Percentiles rank a stretch among this genome's conserved stretches.
Evolutionary conservation across 228 moss, liverwort and hornwort genomes (phyloP).

Genomic region (Sphagnum fallax): DNA sequence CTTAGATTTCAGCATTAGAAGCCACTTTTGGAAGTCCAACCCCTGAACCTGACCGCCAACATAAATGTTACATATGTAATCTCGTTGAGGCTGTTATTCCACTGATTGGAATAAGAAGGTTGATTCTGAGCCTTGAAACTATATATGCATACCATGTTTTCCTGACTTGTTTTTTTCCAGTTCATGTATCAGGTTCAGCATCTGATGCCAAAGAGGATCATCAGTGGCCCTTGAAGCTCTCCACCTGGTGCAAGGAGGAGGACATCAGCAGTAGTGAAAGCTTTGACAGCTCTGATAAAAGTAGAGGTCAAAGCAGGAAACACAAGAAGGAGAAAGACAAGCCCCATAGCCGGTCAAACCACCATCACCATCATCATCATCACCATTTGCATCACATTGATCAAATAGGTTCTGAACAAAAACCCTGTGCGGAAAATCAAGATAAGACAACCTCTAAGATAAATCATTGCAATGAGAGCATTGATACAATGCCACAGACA

Average conservation of each 20-base stretch:
- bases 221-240: constrained; percentile 7
- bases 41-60: too few relatives aligned
- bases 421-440: background rate
- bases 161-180: background rate
- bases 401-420: constrained; percentile 1
- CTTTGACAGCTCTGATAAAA: constrained; percentile 7
- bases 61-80: too few relatives aligned
- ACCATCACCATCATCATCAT: constrained; percentile 1
- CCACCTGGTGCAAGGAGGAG: constrained; percentile 12
- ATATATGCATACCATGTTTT: too few relatives aligned
- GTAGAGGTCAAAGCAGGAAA: constrained; percentile 7
- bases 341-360: background rate
- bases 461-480: too few relatives aligned
- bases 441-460: too few relatives aligned
- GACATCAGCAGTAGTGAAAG: constrained; percentile 5
- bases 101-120: background rate
- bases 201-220: background rate
- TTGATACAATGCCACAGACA: too few relatives aligned
- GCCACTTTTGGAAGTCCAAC: too few relatives aligned
- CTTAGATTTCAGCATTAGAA: too few relatives aligned
- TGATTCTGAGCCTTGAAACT: background rate
- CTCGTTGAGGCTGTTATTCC: too few relatives aligned
- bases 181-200: background rate
- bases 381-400: background rate
- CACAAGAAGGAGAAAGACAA: constrained; percentile 7